Evolutionary conservation across 306 rosid genomes (phyloP), one percentile per base, ranked within the genome.

Genomic region (Vigna angularis): DNA sequence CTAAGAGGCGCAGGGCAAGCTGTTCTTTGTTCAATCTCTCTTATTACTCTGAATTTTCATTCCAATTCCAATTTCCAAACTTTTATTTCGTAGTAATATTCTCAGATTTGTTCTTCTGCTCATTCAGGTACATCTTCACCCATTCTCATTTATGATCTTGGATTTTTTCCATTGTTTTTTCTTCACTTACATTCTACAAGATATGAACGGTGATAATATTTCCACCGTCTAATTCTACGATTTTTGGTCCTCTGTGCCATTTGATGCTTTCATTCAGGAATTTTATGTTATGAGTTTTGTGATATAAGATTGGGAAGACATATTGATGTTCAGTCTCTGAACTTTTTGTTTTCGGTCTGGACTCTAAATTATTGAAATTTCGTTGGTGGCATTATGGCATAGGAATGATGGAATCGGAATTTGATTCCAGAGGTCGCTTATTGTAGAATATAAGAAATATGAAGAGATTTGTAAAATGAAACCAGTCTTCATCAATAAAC

Each of bases 61-160:
- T 40, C 50, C 49, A 30, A 84, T 72, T 50, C 57, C 73, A 61
- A 66, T 73, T 56, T 50, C 17, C 4, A n/a, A 28, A 45, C 49
- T n/a, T 50, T 40, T 3, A 20, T 15, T 55, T 67, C 38, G 42
- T 8, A 16, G 10, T 18, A 38, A 34, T 50, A 20, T 32, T 36
- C 24, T 42, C 30, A 20, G 82, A 76, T 85, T 84, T 42, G 65
- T n/a, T 26, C 68, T 16, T 40, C 79, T 36, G 58, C 66, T 24
- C 34, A 53, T 36, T 80, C 62, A 56, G 88, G 88, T 82, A 45
- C 12, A 59, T 20, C 1, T 56, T 15, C 59, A 24, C 22, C 12
- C 5, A 11, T 40, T 40, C 68, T 34, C 30, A 5, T 45, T 52
- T 7, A 15, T 67, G 18, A 18, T 3, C 45, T 20, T 11, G 4